Conservation (phyloP, 352 stramenopile species). For the Globisporangium nagaii region DNA sequence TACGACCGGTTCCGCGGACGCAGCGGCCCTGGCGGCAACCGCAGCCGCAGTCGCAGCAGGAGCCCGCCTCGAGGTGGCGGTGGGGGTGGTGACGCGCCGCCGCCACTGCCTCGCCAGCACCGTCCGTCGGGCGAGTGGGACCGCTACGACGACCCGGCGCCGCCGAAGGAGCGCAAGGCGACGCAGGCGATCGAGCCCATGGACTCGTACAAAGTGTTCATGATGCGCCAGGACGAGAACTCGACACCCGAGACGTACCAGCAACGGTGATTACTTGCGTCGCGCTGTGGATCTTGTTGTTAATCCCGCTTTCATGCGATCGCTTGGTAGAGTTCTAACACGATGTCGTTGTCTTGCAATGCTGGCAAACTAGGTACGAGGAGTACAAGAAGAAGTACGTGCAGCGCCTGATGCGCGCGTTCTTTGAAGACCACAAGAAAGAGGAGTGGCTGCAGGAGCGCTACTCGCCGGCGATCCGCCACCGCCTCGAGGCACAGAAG, state of each 20-base stretch:
- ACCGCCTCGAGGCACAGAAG: slow-evolving; percentile 63
- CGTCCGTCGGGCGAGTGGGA: slow-evolving; percentile 15
- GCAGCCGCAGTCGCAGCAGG: slow-evolving; percentile 32
- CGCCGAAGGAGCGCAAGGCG: slow-evolving; percentile 22
- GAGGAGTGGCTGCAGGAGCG: slow-evolving; percentile 86
- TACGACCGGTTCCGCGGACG: slow-evolving; percentile 19
- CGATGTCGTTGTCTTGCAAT: too few species aligned
- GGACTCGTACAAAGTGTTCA: slow-evolving; percentile 85
- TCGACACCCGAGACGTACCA: slow-evolving; percentile 75
- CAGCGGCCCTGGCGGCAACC: slow-evolving; percentile 13
- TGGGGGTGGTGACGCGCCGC: not conserved
- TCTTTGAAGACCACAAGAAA: slow-evolving; percentile 81
- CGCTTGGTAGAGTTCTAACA: too few species aligned
- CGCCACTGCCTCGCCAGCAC: not conserved
- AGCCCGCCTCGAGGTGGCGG: slow-evolving; percentile 20
- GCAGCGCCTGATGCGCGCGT: slow-evolving; percentile 70
- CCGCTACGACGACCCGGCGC: slow-evolving; percentile 11
- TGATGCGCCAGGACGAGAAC: slow-evolving; percentile 86
- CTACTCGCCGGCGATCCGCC: slow-evolving; percentile 72
- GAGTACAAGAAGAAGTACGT: slow-evolving; percentile 88
- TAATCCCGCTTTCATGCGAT: too few species aligned
- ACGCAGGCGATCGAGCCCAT: slow-evolving; percentile 57
- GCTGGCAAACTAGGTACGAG: slow-evolving; percentile 38
- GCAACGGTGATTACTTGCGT: too few species aligned
- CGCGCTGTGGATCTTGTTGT: too few species aligned